phyloP scores from a whole-genome alignment of 306 rosid species.

The Arachis stenosperma region DNA sequence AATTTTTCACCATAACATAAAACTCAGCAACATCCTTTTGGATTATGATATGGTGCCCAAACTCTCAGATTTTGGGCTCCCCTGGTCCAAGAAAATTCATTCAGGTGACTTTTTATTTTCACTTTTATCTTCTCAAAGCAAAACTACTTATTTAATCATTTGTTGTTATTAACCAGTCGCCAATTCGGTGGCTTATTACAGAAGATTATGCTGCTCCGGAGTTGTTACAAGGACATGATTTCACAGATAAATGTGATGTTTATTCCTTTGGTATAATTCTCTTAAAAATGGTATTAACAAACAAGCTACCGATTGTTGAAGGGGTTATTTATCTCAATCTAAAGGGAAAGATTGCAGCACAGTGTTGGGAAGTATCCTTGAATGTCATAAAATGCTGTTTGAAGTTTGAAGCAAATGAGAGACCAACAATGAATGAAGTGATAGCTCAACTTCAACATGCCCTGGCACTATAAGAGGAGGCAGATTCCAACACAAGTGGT shows the following conservation, averaged over 20 bases:
- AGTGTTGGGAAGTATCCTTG: constrained; percentile 31
- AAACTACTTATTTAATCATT: background rate
- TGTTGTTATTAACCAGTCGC: background rate
- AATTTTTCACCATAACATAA: constrained; percentile 14
- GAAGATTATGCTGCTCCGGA: background rate
- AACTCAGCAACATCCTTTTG: constrained; percentile 25
- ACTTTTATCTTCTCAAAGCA: background rate
- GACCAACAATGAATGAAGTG: constrained; percentile 49
- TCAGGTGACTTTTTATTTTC: background rate
- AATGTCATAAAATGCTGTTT: constrained; percentile 33
- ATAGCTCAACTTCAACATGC: constrained; percentile 42
- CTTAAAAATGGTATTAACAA: background rate
- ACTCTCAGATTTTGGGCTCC: constrained; percentile 16
- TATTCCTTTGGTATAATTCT: constrained; percentile 20
- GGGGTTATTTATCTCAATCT: constrained; percentile 26
- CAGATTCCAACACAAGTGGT: constrained; percentile 3
- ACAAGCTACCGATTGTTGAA: no score
- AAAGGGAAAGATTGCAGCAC: constrained; percentile 43
- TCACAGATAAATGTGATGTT: constrained; percentile 9
- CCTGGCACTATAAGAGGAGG: constrained; percentile 38
- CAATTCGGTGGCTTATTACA: background rate
- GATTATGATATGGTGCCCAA: constrained; percentile 32
- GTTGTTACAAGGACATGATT: background rate
- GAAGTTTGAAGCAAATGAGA: constrained; percentile 8
- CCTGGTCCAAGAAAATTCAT: constrained; percentile 5